These are phyloP conservation scores for Globisporangium paroecandrum DNA, from an alignment of 352 stramenopile genomes.

Conservation along the genomic window DNA sequence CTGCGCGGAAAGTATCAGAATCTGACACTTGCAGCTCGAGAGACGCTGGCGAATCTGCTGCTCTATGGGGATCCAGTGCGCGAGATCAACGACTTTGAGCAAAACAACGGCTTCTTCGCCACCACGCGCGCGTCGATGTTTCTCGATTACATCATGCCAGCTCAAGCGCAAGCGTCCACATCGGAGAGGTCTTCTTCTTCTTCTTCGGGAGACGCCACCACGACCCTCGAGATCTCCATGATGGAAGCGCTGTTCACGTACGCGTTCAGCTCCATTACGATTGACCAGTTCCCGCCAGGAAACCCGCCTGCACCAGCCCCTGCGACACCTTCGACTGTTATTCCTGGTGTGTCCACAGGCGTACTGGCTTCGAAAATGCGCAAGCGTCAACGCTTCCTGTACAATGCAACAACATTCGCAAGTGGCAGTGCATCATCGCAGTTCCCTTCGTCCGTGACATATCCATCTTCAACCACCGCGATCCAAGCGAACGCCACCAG, in stretches of 20 bases:
- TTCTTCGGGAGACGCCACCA: slow-evolving; percentile 1
- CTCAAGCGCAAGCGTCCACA: not conserved
- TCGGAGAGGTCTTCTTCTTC: not conserved
- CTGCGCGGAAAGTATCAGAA: slow-evolving; percentile 1
- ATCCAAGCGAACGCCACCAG: slow-evolving; percentile 12
- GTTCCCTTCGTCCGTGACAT: slow-evolving; percentile 24
- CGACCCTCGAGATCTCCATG: slow-evolving; percentile 16
- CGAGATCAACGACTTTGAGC: slow-evolving; percentile 16
- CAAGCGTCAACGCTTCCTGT: slow-evolving; percentile 44
- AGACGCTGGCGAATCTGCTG: slow-evolving; percentile 39
- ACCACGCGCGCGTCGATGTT: slow-evolving; percentile 32
- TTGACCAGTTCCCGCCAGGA: slow-evolving; percentile 35
- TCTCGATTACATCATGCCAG: slow-evolving; percentile 36
- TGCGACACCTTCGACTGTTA: slow-evolving; percentile 12
- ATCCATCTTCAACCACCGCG: slow-evolving; percentile 19
- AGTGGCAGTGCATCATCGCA: slow-evolving; percentile 11
- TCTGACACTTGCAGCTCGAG: slow-evolving; percentile 21
- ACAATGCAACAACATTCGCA: slow-evolving; percentile 24
- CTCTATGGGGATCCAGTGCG: slow-evolving; percentile 41
- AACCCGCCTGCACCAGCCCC: slow-evolving; percentile 31
- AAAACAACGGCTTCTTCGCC: slow-evolving; percentile 15
- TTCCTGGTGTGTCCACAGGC: slow-evolving; percentile 31
- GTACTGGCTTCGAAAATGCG: slow-evolving; percentile 30
- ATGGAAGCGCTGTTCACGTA: slow-evolving; percentile 30
- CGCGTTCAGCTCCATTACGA: slow-evolving; percentile 42